Evolutionary conservation across 2,329 filamentous ascomycete species (phyloP).

Genomic region (Monosporascus sp.): DNA sequence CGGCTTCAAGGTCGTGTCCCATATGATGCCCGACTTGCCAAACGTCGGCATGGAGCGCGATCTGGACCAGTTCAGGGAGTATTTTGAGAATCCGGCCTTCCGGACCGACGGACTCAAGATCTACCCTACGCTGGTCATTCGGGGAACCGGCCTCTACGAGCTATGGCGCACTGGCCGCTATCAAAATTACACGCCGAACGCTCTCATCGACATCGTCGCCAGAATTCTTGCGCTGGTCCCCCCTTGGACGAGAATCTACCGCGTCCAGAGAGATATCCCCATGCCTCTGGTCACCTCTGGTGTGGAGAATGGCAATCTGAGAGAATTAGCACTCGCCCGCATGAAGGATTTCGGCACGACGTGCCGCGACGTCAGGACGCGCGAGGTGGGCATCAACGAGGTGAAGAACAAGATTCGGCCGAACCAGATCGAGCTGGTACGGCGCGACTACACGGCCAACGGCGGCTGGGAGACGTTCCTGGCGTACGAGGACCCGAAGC

Average conservation of each 20-base stretch:
- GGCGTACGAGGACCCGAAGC: constrained; percentile 96
- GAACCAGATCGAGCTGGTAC: constrained; percentile 90
- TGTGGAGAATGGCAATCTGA: constrained; percentile 94
- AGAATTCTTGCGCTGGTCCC: constrained; percentile 93
- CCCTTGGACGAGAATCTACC: constrained; percentile 97
- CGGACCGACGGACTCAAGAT: constrained; percentile 96
- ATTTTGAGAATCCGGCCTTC: constrained; percentile 95
- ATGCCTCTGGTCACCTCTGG: constrained; percentile 99
- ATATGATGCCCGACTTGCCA: constrained; percentile 99
- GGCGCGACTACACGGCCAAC: constrained; percentile 90
- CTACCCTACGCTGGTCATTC: constrained; percentile 94
- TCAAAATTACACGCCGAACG: constrained; percentile 98
- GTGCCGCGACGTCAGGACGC: constrained; percentile 91
- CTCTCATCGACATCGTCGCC: constrained; percentile 89
- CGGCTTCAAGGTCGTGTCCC: constrained; percentile 96
- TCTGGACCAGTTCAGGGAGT: constrained; percentile 93
- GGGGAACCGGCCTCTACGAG: constrained; percentile 93
- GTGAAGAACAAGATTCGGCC: constrained; percentile 98
- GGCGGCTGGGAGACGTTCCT: constrained; percentile 98
- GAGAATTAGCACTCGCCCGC: constrained; percentile 86
- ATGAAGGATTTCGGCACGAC: constrained; percentile 99
- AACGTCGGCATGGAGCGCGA: constrained; percentile 99
- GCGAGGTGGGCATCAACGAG: constrained; percentile 97
- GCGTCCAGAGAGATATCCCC: constrained; percentile 97
- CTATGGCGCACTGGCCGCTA: constrained; percentile 95